Conservation (phyloP, 2,329 filamentous ascomycete species). For the Scorias spongiosa region DNA sequence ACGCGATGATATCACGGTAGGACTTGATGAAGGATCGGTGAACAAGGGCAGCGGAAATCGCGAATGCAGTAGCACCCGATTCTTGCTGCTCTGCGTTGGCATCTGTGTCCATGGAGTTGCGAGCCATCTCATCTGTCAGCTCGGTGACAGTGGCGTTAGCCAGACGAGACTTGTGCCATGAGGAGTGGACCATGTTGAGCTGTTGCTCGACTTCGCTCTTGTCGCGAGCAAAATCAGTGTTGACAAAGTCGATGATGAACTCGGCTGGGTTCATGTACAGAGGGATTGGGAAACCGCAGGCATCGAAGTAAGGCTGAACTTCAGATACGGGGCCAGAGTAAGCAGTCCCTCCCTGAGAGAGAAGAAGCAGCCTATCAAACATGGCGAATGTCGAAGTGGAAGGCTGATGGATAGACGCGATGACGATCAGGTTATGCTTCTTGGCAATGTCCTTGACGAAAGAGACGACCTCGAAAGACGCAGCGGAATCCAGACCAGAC, state of each 20-base stretch:
- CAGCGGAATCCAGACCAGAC: conserved; percentile 65
- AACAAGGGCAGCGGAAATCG: conserved; percentile 49
- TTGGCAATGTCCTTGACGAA: conserved; percentile 54
- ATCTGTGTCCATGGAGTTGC: conserved; percentile 18
- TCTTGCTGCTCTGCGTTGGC: conserved; percentile 16
- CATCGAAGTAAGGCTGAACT: conserved; percentile 48
- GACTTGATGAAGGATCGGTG: conserved; percentile 72
- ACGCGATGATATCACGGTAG: conserved; percentile 70
- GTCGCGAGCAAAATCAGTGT: conserved; percentile 53
- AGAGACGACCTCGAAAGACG: conserved; percentile 60
- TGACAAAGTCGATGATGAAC: conserved; percentile 63
- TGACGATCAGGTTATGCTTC: conserved; percentile 56
- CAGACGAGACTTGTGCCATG: conserved; percentile 39
- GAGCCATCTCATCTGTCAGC: conserved; percentile 21
- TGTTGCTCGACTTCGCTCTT: conserved; percentile 31
- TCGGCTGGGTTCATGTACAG: conserved; percentile 65
- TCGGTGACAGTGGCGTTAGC: conserved; percentile 20
- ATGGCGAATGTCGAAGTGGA: conserved; percentile 64
- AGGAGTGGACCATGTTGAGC: conserved; percentile 37
- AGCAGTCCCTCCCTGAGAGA: conserved; percentile 54
- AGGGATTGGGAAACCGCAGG: conserved; percentile 48
- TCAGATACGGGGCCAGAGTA: conserved; percentile 53
- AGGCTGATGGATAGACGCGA: conserved; percentile 75
- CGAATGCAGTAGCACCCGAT: conserved; percentile 29
- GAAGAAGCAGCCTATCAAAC: conserved; percentile 63